These are phyloP conservation scores for Sphagnum contortum DNA, from an alignment of 225 moss, liverwort and hornwort genomes.

Conservation along the genomic window DNA sequence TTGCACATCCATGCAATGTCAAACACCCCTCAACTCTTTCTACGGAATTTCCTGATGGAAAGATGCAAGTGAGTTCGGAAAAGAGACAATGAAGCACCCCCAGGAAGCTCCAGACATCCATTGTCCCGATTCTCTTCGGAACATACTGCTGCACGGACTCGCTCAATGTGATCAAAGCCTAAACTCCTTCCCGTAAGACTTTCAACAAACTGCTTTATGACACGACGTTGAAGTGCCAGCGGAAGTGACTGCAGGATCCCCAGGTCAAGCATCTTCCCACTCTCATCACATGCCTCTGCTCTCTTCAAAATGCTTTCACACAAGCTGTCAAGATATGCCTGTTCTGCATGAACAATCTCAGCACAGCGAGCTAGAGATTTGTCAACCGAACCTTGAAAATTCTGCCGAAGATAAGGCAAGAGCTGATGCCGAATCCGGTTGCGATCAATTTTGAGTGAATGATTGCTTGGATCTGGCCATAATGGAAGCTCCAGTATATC, in stretches of 20 bases:
- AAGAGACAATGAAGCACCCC: constrained; percentile 24
- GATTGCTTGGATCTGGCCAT: constrained; percentile 87
- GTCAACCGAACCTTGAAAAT: constrained; percentile 65
- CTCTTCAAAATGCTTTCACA: constrained; percentile 50
- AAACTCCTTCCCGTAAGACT: constrained; percentile 56
- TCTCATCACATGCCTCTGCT: constrained; percentile 24
- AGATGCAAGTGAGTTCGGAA: constrained; percentile 20
- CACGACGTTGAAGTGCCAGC: constrained; percentile 61
- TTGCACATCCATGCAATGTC: too few relatives aligned
- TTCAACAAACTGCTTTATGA: constrained; percentile 76
- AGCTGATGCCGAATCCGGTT: constrained; percentile 86
- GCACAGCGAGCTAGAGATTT: constrained; percentile 82
- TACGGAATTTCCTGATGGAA: neutral
- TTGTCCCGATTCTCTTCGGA: neutral
- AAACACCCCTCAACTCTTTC: too few relatives aligned
- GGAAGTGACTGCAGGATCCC: constrained; percentile 46
- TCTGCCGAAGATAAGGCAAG: constrained; percentile 61
- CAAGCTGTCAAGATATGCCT: constrained; percentile 54
- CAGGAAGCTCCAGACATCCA: constrained; percentile 18
- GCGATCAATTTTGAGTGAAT: constrained; percentile 60
- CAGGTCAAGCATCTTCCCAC: constrained; percentile 39
- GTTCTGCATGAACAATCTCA: constrained; percentile 74
- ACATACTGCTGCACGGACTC: constrained; percentile 30
- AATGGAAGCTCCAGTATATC: constrained; percentile 39
- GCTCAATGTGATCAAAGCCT: constrained; percentile 87